A percentile compares a stretch with the other conserved stretches of the same genome.
Conservation (phyloP, 2,329 filamentous ascomycete genomes). For the Huntiella savannae region DNA sequence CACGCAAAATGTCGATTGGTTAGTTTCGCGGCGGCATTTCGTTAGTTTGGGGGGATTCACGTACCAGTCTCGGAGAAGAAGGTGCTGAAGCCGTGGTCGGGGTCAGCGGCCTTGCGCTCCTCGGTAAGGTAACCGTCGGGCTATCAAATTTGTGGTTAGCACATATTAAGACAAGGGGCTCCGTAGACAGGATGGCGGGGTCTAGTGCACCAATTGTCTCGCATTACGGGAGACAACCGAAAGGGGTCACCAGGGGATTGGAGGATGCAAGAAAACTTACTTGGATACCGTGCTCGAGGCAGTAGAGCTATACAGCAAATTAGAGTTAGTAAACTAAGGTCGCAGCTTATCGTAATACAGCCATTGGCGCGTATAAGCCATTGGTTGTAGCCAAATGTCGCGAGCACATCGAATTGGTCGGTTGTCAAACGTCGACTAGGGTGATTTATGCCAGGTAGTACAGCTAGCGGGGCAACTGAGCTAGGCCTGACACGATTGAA, state of each 20-base stretch:
- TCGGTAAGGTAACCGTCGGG: constrained; percentile 97
- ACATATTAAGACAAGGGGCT: not conserved
- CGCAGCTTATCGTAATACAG: not conserved
- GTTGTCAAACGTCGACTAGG: too few relatives aligned
- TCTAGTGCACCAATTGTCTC: not conserved
- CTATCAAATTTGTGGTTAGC: constrained; percentile 25
- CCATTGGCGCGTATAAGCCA: too few relatives aligned
- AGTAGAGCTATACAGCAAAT: constrained; percentile 59
- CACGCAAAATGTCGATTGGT: not conserved
- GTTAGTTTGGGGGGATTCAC: constrained; percentile 7
- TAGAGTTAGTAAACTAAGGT: not conserved
- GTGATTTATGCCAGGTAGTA: too few relatives aligned
- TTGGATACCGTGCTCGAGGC: constrained; percentile 98
- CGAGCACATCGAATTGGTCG: too few relatives aligned
- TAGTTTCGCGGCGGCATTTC: not conserved
- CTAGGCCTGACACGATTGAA: not conserved
- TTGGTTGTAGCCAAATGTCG: too few relatives aligned
- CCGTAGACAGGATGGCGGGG: too few relatives aligned
- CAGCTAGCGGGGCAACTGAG: too few relatives aligned
- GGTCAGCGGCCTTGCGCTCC: constrained; percentile 82
- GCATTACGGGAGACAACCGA: not conserved
- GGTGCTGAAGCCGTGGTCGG: constrained; percentile 96
- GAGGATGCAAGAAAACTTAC: constrained; percentile 33
- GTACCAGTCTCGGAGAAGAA: constrained; percentile 99
- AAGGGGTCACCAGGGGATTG: not conserved